Percentiles rank a stretch among this genome's conserved stretches.
phyloP scores from a whole-genome alignment of 768 basidiomycete genomes.

The Phaeotremella fagi region DNA sequence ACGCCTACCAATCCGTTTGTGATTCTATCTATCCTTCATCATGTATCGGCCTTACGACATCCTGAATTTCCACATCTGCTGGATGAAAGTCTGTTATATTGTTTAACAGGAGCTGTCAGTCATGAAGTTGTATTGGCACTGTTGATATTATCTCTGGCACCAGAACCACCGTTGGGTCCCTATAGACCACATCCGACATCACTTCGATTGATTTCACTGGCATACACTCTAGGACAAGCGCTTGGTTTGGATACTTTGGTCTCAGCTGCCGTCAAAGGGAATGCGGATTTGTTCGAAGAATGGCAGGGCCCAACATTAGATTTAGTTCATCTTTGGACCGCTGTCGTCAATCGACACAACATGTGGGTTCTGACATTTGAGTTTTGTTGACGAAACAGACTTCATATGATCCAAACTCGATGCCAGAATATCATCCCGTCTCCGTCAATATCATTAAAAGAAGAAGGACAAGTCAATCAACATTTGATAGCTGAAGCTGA shows the following conservation, averaged over 20 bases:
- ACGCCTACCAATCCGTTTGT: slow-evolving; percentile 6
- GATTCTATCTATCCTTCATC: neutral
- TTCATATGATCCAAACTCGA: neutral
- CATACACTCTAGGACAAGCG: slow-evolving; percentile 3
- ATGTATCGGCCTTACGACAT: neutral
- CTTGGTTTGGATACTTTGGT: neutral
- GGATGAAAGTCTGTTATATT: neutral
- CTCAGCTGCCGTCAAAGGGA: neutral
- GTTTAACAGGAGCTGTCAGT: neutral
- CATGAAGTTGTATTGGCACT: neutral
- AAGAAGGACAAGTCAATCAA: neutral
- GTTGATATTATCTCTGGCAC: slow-evolving; percentile 8
- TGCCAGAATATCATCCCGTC: neutral
- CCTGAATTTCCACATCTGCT: neutral
- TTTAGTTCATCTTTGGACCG: slow-evolving; percentile 7
- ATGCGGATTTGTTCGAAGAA: neutral
- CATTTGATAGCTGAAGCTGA: neutral
- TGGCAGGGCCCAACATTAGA: neutral
- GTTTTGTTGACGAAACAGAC: neutral
- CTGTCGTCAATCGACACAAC: slow-evolving; percentile 12
- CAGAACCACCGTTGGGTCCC: neutral
- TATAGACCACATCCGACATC: neutral
- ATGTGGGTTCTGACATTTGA: neutral
- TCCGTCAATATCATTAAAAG: neutral
- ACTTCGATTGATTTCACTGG: slow-evolving; percentile 6